These are phyloP conservation scores for Phytophthora crassamura DNA, from an alignment of 352 stramenopile species.

Conservation along the genomic window DNA sequence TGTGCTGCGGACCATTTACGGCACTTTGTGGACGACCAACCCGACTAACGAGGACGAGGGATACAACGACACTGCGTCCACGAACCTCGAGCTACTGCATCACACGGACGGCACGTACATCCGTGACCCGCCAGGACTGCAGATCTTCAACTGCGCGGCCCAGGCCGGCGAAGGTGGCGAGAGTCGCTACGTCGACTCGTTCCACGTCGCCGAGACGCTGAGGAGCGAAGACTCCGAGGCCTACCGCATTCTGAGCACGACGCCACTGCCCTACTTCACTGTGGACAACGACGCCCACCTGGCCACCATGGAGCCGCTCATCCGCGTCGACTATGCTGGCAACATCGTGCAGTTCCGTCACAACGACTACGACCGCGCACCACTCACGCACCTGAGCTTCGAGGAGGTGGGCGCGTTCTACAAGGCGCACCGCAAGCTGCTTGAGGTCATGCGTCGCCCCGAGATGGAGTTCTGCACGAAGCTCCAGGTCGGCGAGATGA, in stretches of 20 bases:
- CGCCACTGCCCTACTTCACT: conserved; percentile 77
- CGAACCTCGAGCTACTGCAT: conserved; percentile 83
- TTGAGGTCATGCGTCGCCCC: conserved; percentile 67
- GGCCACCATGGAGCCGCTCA: conserved; percentile 82
- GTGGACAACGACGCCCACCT: conserved; percentile 81
- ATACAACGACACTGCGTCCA: conserved; percentile 91
- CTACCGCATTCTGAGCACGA: conserved; percentile 76
- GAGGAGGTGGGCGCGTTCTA: conserved; percentile 81
- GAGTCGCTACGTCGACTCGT: conserved; percentile 85
- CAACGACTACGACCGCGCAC: conserved; percentile 90
- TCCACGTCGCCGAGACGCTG: conserved; percentile 78
- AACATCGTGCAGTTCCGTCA: conserved; percentile 88
- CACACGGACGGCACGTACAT: conserved; percentile 92
- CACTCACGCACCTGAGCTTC: conserved; percentile 80
- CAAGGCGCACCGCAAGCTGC: conserved; percentile 68
- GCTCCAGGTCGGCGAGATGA: conserved; percentile 83
- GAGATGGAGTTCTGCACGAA: conserved; percentile 68
- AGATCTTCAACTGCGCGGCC: conserved; percentile 91
- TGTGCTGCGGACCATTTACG: conserved; percentile 88
- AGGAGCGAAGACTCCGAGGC: conserved; percentile 59
- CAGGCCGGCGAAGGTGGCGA: conserved; percentile 76
- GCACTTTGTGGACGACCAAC: conserved; percentile 91
- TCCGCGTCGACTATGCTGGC: conserved; percentile 70
- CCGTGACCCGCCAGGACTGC: conserved; percentile 82
- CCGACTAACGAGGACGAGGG: conserved; percentile 65